These are phyloP conservation scores for Saitozyma sp. DNA, from an alignment of 768 basidiomycete species.

Conservation along the genomic window DNA sequence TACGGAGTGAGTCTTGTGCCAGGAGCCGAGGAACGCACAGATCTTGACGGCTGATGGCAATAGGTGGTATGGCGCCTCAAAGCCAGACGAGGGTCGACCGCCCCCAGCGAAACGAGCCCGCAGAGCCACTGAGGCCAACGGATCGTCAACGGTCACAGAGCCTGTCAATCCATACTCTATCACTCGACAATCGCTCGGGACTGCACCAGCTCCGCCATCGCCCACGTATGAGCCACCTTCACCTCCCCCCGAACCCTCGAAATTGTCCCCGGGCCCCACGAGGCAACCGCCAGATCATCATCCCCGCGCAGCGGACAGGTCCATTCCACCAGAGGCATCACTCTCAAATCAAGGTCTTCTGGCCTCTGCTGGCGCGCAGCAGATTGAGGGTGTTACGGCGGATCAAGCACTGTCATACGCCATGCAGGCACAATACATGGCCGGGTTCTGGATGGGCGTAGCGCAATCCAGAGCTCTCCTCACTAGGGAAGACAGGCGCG, in stretches of 20 bases:
- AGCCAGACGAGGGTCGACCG: too few relatives aligned
- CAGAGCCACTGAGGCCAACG: too few relatives aligned
- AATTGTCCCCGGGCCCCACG: too few relatives aligned
- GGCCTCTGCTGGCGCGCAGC: neutral
- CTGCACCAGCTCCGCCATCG: neutral
- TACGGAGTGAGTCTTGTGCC: constrained; percentile 28
- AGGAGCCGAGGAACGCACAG: neutral
- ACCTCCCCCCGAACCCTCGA: neutral
- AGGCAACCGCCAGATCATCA: too few relatives aligned
- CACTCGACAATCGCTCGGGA: too few relatives aligned
- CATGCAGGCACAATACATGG: constrained; percentile 50
- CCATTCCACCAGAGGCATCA: neutral
- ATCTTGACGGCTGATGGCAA: neutral
- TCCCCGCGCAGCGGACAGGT: too few relatives aligned
- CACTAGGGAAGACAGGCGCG: too few relatives aligned
- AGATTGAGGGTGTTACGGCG: constrained; percentile 6
- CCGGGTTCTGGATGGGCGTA: constrained; percentile 52
- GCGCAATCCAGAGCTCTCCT: constrained; percentile 18
- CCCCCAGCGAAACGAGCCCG: too few relatives aligned
- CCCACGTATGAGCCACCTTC: neutral
- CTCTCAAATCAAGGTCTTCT: too few relatives aligned
- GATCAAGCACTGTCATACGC: constrained; percentile 41
- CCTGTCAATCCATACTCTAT: too few relatives aligned
- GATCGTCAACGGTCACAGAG: too few relatives aligned
- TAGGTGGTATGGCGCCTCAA: neutral